These are phyloP conservation scores for Apophysomyces variabilis DNA, from an alignment of 371 early-diverging fungal species.

Conservation along the genomic window DNA sequence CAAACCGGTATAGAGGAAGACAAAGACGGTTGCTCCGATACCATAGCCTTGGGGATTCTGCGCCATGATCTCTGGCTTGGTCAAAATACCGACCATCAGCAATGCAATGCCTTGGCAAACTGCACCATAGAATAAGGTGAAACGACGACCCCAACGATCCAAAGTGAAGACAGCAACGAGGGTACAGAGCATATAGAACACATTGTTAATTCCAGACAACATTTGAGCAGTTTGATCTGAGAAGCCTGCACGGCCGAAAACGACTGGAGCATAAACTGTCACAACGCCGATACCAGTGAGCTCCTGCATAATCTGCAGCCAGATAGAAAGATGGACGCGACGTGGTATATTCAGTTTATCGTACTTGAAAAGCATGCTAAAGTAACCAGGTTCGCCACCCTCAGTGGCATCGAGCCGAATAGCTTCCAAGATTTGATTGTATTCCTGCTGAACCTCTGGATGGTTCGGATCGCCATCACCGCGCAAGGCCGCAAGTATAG, in stretches of 20 bases:
- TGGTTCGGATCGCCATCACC: conserved; percentile 41
- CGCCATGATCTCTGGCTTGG: conserved; percentile 40
- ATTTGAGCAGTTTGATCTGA: conserved; percentile 34
- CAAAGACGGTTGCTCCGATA: conserved; percentile 40
- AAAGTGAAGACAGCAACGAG: conserved; percentile 44
- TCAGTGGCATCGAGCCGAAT: conserved; percentile 33
- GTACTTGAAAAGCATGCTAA: conserved; percentile 39
- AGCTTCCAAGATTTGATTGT: conserved; percentile 32
- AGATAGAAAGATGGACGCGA: conserved; percentile 47
- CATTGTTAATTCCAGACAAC: conserved; percentile 42
- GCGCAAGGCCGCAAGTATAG: conserved; percentile 43
- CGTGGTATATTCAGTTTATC: conserved; percentile 45
- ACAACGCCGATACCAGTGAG: conserved; percentile 44
- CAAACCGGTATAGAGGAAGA: conserved; percentile 40
- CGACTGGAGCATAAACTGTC: conserved; percentile 47
- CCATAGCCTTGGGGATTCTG: conserved; percentile 32
- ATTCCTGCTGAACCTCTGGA: conserved; percentile 39
- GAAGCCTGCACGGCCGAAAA: conserved; percentile 40
- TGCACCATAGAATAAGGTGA: conserved; percentile 44
- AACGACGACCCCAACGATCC: conserved; percentile 44
- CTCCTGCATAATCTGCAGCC: conserved; percentile 51
- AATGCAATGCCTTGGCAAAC: conserved; percentile 42
- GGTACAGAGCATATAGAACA: conserved; percentile 43
- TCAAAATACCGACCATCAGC: conserved; percentile 39
- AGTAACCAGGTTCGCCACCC: conserved; percentile 41